These are phyloP conservation scores for Naegleria fowleri DNA, from an alignment of 208 protist species.

Conservation along the genomic window DNA sequence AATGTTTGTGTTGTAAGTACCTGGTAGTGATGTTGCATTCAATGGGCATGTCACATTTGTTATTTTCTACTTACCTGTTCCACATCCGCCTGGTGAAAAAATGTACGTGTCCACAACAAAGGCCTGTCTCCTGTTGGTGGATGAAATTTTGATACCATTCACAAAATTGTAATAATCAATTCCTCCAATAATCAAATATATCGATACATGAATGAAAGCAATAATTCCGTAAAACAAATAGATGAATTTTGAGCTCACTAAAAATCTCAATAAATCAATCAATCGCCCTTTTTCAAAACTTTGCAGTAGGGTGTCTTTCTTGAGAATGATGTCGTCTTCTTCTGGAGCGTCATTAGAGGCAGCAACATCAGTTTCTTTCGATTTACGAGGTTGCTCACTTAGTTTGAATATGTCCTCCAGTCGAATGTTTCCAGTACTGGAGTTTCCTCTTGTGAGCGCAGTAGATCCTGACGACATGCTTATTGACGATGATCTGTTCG, in stretches of 20 bases:
- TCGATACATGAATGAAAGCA: not conserved
- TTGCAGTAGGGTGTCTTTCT: not conserved
- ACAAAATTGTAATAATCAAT: not conserved
- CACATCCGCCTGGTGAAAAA: not conserved
- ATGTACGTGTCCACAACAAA: not conserved
- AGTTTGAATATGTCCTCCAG: not conserved
- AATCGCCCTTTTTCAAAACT: not conserved
- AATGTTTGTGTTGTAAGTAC: not conserved
- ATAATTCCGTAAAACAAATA: not conserved
- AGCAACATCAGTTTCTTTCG: not conserved
- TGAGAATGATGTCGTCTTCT: not conserved
- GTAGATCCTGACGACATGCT: not conserved
- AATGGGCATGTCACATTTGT: too few relatives aligned
- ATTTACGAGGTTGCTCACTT: too few relatives aligned
- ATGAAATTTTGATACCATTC: not conserved
- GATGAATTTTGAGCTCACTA: not conserved
- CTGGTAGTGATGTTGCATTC: too few relatives aligned
- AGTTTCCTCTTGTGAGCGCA: not conserved
- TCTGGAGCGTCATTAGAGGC: too few relatives aligned
- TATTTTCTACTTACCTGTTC: not conserved
- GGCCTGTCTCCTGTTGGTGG: not conserved
- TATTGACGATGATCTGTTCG: not conserved
- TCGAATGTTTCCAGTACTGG: not conserved
- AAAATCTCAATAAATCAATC: not conserved
- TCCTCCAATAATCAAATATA: not conserved